phyloP scores from a whole-genome alignment of 2,329 filamentous ascomycete genomes.

The Fusarium foetens region DNA sequence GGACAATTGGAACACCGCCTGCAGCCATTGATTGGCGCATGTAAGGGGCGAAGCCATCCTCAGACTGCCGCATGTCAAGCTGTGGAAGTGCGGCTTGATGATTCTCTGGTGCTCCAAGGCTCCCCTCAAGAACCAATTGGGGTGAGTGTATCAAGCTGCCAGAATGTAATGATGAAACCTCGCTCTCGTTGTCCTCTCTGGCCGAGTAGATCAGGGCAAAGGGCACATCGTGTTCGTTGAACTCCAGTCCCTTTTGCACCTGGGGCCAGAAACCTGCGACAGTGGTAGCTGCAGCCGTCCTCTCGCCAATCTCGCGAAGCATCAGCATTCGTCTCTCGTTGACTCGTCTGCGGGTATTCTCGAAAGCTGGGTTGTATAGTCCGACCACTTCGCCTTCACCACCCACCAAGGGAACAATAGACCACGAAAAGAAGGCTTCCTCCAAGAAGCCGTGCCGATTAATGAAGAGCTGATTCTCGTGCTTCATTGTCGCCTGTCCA shows the following conservation, averaged over 20 bases:
- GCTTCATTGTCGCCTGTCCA: conserved; percentile 85
- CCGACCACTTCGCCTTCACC: conserved; percentile 78
- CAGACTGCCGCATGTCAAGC: conserved; percentile 76
- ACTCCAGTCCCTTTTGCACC: conserved; percentile 74
- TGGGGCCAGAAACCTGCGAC: conserved; percentile 79
- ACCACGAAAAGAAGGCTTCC: conserved; percentile 87
- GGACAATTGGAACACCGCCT: conserved; percentile 71
- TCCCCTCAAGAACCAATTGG: conserved; percentile 75
- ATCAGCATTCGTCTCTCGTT: conserved; percentile 84
- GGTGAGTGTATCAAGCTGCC: conserved; percentile 70
- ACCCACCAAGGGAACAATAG: conserved; percentile 80
- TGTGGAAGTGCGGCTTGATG: conserved; percentile 69
- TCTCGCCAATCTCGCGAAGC: conserved; percentile 79
- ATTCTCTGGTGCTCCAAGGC: conserved; percentile 72
- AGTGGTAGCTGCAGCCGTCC: conserved; percentile 76
- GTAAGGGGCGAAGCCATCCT: conserved; percentile 78
- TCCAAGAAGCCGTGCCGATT: conserved; percentile 75
- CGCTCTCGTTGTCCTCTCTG: conserved; percentile 75
- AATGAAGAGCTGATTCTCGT: conserved; percentile 82
- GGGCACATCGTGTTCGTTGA: conserved; percentile 79
- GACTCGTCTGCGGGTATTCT: conserved; percentile 81
- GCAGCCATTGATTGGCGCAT: conserved; percentile 79
- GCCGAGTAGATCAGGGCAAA: conserved; percentile 83
- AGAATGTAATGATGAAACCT: conserved; percentile 76
- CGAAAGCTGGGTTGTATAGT: conserved; percentile 82